Percentiles rank a stretch among this genome's conserved stretches.
Conservation (phyloP, 139 green algal species). For the Ettlia oleoabundans region DNA sequence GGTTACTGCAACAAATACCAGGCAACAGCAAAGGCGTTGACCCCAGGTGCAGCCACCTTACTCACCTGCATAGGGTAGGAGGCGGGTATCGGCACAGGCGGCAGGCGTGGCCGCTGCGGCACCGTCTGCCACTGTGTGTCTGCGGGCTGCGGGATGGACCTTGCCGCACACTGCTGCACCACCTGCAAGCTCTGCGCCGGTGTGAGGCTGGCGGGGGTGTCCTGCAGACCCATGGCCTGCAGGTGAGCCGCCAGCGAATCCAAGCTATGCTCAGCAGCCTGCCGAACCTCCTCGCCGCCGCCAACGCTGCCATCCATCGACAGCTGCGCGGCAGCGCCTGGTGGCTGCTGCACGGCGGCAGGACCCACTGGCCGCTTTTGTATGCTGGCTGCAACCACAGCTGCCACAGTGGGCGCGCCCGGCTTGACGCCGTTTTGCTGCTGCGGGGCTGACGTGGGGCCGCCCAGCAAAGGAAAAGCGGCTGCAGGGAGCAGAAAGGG, state of each 20-base stretch:
- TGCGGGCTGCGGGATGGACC: slow-evolving; percentile 71
- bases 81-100: slow-evolving; percentile 62
- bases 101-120: slow-evolving; percentile 60
- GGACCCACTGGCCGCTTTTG: slow-evolving; percentile 31
- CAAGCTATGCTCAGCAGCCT: slow-evolving; percentile 8
- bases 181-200: slow-evolving; percentile 47
- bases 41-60: not conserved
- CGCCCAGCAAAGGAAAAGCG: slow-evolving; percentile 13
- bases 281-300: slow-evolving; percentile 20
- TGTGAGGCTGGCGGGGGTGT: slow-evolving; percentile 13
- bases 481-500: not conserved
- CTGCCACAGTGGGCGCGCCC: slow-evolving; percentile 26
- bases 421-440: slow-evolving; percentile 9
- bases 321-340: not conserved
- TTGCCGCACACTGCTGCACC: slow-evolving; percentile 43
- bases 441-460: not conserved
- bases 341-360: slow-evolving; percentile 8
- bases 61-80: slow-evolving; percentile 74
- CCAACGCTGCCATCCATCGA: slow-evolving; percentile 18
- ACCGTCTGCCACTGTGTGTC: slow-evolving; percentile 66
- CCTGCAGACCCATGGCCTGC: slow-evolving; percentile 40
- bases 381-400: slow-evolving; percentile 21
- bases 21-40: not conserved
- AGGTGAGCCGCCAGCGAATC: slow-evolving; percentile 32
- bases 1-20: too few relatives aligned